Base-by-base conservation (phyloP, 129 eudicot species). In the Chrysanthemum lavandulifolium region DNA sequence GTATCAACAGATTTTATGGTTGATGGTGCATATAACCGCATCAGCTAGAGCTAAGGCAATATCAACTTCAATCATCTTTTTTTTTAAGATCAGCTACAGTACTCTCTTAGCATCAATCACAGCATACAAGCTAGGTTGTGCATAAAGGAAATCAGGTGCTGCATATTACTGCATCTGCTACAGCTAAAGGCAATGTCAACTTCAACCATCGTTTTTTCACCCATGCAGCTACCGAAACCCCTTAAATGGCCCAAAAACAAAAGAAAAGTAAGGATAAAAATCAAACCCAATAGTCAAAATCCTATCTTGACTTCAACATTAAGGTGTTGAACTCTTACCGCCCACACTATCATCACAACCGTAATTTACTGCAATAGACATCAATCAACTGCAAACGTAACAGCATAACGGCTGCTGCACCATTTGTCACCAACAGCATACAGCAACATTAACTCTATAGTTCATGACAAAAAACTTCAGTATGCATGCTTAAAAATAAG, bases 351-450 rank as follows among this genome's bases (percentile, higher is more conserved):
- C 78, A 64, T 64, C 78, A 74, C 25, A 56, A 71, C 33, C 40
- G 66, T 56, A 40, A 18, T 36, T 16, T 57, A 40, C 58, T 60
- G 70, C 15, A 78, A 82, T 67, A 75, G 74, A 81, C 69, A 81
- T 75, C 86, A 85, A 78, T 79, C 86, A 81, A 81, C 90, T 62
- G 91, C 96, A 83, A 79, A 80, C 68, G 58, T 82, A 82, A 82
- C 95, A 85, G 83, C 95, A 81, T 68, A 84, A 75, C 88, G 69
- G 82, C 92, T 80, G 89, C 88, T 78, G 79, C 86, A 83, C 76
- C 85, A 74, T 64, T 81, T 79, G 78, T 67, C 72, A 65, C 79
- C 86, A 74, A 75, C 91, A 64, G 69, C 78, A 49, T 49, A 75
- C 73, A 80, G 89, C 89, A 68, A 84, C 91, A 74, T 40, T 70